Evolutionary conservation across 2,329 filamentous ascomycete genomes (phyloP).

Genomic region (Fonsecaea nubica): DNA sequence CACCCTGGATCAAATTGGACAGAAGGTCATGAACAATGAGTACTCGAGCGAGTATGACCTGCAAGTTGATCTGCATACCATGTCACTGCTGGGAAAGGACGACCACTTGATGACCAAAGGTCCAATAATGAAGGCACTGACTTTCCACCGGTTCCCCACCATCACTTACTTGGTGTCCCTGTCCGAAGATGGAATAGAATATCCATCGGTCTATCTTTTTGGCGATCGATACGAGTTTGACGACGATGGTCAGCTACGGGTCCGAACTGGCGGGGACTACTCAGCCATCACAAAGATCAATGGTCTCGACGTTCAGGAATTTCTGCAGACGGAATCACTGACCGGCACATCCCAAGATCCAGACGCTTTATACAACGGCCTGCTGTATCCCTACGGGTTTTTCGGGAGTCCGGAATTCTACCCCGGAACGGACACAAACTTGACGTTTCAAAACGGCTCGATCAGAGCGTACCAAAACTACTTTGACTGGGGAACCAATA

Average conservation of each 20-base stretch:
- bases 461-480: neutral
- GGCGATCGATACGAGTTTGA: neutral
- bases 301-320: slow-evolving; percentile 4
- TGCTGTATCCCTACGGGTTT: neutral
- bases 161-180: neutral
- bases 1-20: slow-evolving; percentile 53
- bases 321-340: slow-evolving; percentile 1
- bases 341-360: slow-evolving; percentile 11
- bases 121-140: slow-evolving; percentile 51
- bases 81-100: slow-evolving; percentile 65
- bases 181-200: slow-evolving; percentile 7
- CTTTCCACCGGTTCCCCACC: slow-evolving; percentile 52
- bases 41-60: slow-evolving; percentile 62
- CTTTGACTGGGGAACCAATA: neutral
- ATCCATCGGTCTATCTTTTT: slow-evolving; percentile 7
- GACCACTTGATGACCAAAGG: slow-evolving; percentile 57
- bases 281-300: slow-evolving; percentile 6
- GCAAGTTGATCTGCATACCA: slow-evolving; percentile 59
- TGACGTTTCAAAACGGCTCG: neutral
- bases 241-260: neutral
- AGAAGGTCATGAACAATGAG: slow-evolving; percentile 49
- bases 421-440: slow-evolving; percentile 2
- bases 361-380: slow-evolving; percentile 11
- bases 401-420: neutral
- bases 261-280: neutral